Evolutionary conservation across 176 grass and related monocot species (phyloP).

Genomic region (Musa acuminata): DNA sequence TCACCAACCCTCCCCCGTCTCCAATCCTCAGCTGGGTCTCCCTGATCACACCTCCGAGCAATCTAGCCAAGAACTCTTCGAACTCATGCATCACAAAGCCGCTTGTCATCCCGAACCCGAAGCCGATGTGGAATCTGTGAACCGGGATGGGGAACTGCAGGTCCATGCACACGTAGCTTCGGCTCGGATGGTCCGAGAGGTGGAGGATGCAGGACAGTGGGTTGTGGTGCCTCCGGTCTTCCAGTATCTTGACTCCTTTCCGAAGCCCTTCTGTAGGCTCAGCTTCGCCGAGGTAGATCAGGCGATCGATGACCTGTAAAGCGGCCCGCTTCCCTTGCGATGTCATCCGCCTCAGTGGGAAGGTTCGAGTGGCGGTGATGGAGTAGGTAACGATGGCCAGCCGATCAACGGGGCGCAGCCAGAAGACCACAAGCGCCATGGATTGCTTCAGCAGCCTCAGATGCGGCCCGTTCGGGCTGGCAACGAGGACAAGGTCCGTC

Average conservation of each 20-base stretch:
- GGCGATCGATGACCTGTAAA: constrained; percentile 74
- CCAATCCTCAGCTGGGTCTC: constrained; percentile 67
- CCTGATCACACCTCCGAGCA: constrained; percentile 61
- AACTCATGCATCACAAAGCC: constrained; percentile 82
- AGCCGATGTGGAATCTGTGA: constrained; percentile 67
- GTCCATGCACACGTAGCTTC: constrained; percentile 23
- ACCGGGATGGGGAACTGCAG: constrained; percentile 32
- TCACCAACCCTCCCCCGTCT: constrained; percentile 49
- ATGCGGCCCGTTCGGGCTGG: constrained; percentile 77
- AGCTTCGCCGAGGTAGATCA: constrained; percentile 53
- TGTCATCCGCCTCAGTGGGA: constrained; percentile 75
- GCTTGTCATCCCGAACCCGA: constrained; percentile 57
- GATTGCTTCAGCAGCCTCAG: constrained; percentile 85
- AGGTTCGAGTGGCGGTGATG: constrained; percentile 61
- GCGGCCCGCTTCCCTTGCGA: constrained; percentile 71
- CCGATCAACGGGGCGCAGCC: constrained; percentile 52
- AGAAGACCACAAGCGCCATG: constrained; percentile 80
- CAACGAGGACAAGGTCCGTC: constrained; percentile 71
- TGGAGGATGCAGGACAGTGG: constrained; percentile 69
- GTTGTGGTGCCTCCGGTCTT: constrained; percentile 70
- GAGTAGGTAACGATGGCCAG: constrained; percentile 81
- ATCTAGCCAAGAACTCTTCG: constrained; percentile 56
- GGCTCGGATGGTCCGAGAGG: constrained; percentile 45
- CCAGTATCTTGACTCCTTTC: constrained; percentile 76
- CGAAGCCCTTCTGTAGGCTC: constrained; percentile 64